phyloP scores from a whole-genome alignment of 2,329 filamentous ascomycete genomes.

The Botryotinia convoluta region DNA sequence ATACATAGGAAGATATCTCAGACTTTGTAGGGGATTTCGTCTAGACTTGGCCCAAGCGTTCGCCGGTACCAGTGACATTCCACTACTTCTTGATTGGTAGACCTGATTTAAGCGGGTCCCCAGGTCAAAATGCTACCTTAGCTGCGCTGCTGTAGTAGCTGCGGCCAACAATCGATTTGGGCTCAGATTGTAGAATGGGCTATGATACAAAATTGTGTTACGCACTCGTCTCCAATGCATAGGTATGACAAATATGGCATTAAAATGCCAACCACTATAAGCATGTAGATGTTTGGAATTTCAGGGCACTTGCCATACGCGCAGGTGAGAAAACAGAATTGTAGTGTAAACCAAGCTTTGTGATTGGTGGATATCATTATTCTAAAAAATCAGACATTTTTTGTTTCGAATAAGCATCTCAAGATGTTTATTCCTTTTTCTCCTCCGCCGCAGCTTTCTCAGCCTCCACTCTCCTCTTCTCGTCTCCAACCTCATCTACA shows the following conservation, averaged over 20 bases:
- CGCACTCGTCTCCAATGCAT: not conserved
- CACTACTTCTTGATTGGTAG: not conserved
- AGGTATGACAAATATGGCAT: not conserved
- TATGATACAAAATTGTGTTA: not conserved
- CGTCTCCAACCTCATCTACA: conserved; percentile 34
- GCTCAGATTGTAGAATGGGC: not conserved
- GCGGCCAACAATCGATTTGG: not conserved
- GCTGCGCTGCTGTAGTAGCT: not conserved
- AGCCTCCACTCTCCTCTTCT: conserved; percentile 29
- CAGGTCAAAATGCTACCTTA: not conserved
- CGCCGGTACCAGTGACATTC: not conserved
- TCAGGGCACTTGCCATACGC: not conserved
- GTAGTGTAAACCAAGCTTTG: not conserved
- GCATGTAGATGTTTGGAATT: not conserved
- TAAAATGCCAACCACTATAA: not conserved
- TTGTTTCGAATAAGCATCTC: not conserved
- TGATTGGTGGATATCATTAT: conserved; percentile 2
- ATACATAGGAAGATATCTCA: not conserved
- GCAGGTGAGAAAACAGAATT: not conserved
- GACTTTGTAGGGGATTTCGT: not conserved
- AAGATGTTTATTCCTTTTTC: not conserved
- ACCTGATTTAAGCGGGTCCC: not conserved
- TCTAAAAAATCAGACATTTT: not conserved
- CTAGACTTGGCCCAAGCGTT: not conserved
- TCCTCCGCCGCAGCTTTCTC: conserved; percentile 17